Conservation (phyloP, 1,139 yeast genomes). For the Candida pseudoviswanathii region DNA sequence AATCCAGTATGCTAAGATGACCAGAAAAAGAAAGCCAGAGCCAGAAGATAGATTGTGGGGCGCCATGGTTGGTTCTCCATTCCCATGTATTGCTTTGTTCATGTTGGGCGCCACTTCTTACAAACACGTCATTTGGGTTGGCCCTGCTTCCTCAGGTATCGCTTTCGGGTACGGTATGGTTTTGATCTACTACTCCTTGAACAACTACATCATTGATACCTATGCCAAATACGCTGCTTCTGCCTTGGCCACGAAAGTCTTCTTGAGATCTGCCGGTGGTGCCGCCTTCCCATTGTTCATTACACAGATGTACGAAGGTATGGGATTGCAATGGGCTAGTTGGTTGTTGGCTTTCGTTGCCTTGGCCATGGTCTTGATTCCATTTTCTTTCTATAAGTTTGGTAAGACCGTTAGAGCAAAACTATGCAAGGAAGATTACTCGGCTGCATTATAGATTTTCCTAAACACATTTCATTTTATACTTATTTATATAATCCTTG, state of each 20-base stretch:
- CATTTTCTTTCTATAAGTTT: conserved; percentile 72
- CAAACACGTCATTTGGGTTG: conserved; percentile 85
- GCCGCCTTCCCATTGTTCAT: conserved; percentile 90
- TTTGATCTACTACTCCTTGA: conserved; percentile 79
- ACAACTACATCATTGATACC: conserved; percentile 87
- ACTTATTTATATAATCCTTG: background rate
- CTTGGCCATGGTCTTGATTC: conserved; percentile 80
- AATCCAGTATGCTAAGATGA: conserved; percentile 52
- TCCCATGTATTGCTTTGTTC: conserved; percentile 85
- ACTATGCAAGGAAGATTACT: conserved; percentile 67
- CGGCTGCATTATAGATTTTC: conserved; percentile 3
- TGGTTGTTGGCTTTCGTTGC: conserved; percentile 83
- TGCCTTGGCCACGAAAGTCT: conserved; percentile 88
- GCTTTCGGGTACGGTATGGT: conserved; percentile 95
- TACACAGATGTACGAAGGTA: conserved; percentile 74
- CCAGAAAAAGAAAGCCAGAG: conserved; percentile 62
- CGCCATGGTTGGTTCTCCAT: conserved; percentile 88
- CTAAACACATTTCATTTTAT: background rate
- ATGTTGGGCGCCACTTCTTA: conserved; percentile 87
- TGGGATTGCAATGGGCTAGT: conserved; percentile 83
- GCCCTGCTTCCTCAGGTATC: conserved; percentile 88
- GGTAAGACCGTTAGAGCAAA: conserved; percentile 67
- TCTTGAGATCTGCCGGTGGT: conserved; percentile 84
- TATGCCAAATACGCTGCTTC: conserved; percentile 88
- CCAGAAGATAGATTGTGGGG: conserved; percentile 90